A percentile compares a stretch with the other conserved stretches of the same genome.
These are phyloP conservation scores for Candida yuanshanica DNA, from an alignment of 805 yeast genomes.

Conservation along the genomic window DNA sequence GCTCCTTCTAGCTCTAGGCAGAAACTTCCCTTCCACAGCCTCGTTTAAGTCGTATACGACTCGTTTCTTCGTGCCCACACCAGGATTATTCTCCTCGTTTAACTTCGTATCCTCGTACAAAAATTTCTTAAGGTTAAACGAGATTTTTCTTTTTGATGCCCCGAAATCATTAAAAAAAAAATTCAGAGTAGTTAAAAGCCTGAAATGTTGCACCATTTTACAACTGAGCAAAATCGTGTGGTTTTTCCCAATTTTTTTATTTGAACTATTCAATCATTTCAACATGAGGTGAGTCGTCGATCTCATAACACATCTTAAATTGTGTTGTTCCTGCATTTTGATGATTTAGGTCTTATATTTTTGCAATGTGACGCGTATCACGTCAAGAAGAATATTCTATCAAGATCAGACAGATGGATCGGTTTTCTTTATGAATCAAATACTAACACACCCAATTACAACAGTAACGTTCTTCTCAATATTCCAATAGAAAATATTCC, in stretches of 20 bases:
- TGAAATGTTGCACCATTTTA: not conserved
- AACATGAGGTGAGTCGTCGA: not conserved
- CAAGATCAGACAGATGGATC: no score
- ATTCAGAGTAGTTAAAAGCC: not conserved
- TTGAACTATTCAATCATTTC: not conserved
- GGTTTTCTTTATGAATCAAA: not conserved
- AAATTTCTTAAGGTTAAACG: not conserved
- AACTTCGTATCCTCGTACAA: not conserved
- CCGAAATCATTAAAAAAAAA: not conserved
- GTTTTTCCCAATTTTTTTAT: no score
- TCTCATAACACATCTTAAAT: no score
- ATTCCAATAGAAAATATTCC: not conserved
- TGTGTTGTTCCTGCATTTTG: not conserved
- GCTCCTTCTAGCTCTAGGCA: no score
- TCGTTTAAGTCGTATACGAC: no score
- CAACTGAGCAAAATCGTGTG: no score
- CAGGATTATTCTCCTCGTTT: not conserved
- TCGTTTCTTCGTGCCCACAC: slow-evolving; percentile 1
- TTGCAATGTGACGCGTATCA: no score
- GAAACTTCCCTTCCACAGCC: no score
- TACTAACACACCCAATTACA: not conserved
- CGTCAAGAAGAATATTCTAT: no score
- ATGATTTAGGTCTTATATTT: no score
- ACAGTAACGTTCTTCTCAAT: not conserved
- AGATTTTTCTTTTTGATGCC: not conserved